Base-by-base conservation (phyloP, 2,329 filamentous ascomycete genomes). In the Fusarium nematophilum region DNA sequence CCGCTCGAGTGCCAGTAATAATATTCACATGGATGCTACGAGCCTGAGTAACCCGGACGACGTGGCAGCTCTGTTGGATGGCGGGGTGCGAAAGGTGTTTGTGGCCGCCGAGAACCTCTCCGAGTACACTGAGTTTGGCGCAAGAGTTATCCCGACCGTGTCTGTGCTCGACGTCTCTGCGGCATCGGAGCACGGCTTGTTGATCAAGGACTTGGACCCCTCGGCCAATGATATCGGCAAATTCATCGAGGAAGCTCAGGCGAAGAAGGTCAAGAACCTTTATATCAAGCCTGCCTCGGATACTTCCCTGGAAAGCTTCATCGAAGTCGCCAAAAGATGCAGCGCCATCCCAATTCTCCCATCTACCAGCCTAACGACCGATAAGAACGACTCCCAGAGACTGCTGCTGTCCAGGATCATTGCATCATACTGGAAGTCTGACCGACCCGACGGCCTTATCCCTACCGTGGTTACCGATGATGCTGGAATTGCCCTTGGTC, bases 391-490 rank as follows among this genome's bases (percentile, higher is more conserved):
- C 43, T 73, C 83, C 9, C 79, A 81, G 36, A 83, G 79, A 70
- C 67, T 77, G 27, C 73, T 83, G 44, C 78, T 97, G 21, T 88
- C 88, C 30, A 87, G 86, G 68, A 78, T 97, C 25, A 81, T 98
- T 58, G 85, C 92, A 44, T 83, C 86, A 3, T 87, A 88, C 62
- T 93, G 93, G 76, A 89, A 85, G 60, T 92, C 91, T 31, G 95
- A 99, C 75, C 85, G 93, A 61, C 76, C 86, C 4, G 96, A 97
- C 72, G 90, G 90, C 8, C 83, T 99, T 8, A 87, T 96, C 65
- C 90, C 95, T 2, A 99, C 95, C 0, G 85, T 97, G 4, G 95
- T 99, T 7, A 93, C 91, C 1, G 92, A 99, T 72, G 92, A 97
- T 80, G 82, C 90, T 42, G 93, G 93, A 1, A 81, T 90, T 15